Conservation (phyloP, 805 yeast species). For the Pichia paraexigua region DNA sequence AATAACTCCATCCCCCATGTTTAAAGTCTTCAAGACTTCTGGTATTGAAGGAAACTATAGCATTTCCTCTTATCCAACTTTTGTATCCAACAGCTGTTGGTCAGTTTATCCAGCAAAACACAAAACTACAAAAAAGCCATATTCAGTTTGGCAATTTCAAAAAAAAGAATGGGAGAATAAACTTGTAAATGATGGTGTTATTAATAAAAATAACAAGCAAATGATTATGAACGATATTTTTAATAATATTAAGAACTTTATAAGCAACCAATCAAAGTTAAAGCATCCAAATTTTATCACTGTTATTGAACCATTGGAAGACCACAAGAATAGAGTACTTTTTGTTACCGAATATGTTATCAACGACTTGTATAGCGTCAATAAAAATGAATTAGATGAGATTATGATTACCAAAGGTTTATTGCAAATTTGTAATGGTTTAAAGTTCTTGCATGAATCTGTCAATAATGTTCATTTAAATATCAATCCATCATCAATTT, state of each 20-base stretch:
- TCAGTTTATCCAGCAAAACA: slow-evolving; percentile 77
- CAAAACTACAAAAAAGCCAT: slow-evolving; percentile 49
- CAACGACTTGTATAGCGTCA: slow-evolving; percentile 23
- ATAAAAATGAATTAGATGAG: slow-evolving; percentile 53
- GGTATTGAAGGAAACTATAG: slow-evolving; percentile 64
- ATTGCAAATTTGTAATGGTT: slow-evolving; percentile 65
- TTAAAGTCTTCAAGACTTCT: slow-evolving; percentile 42
- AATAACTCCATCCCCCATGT: slow-evolving; percentile 29
- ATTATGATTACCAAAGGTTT: slow-evolving; percentile 71
- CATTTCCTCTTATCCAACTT: slow-evolving; percentile 62
- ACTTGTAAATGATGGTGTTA: slow-evolving; percentile 42
- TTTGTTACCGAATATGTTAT: slow-evolving; percentile 81
- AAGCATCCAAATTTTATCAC: slow-evolving; percentile 86
- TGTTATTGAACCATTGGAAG: slow-evolving; percentile 83
- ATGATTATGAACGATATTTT: slow-evolving; percentile 52
- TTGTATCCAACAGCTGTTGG: slow-evolving; percentile 72
- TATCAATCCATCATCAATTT: slow-evolving; percentile 67
- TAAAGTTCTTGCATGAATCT: slow-evolving; percentile 74
- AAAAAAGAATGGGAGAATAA: slow-evolving; percentile 62
- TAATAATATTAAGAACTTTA: slow-evolving; percentile 58
- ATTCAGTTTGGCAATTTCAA: slow-evolving; percentile 81
- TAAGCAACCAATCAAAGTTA: slow-evolving; percentile 64
- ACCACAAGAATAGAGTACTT: slow-evolving; percentile 63
- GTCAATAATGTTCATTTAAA: slow-evolving; percentile 72
- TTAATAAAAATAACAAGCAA: slow-evolving; percentile 41